These are phyloP conservation scores for Fusarium secorum DNA, from an alignment of 2,329 filamentous ascomycete species.

Conservation along the genomic window DNA sequence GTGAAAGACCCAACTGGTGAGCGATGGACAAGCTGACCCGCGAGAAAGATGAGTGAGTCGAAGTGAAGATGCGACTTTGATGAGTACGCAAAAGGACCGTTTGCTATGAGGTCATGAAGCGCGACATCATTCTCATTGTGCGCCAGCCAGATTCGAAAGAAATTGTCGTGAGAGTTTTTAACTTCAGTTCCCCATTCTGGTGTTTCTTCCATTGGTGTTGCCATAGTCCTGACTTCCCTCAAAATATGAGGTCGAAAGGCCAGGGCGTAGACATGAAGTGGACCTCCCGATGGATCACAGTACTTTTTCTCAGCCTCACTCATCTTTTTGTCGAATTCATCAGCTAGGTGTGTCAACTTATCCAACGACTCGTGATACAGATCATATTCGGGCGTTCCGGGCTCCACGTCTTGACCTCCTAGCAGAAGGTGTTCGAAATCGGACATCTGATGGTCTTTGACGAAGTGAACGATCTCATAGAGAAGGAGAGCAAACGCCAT, in stretches of 20 bases:
- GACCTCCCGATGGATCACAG: background rate
- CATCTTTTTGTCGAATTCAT: background rate
- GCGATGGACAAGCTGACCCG: background rate
- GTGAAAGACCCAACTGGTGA: background rate
- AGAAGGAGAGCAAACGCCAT: background rate
- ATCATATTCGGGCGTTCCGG: background rate
- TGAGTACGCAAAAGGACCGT: background rate
- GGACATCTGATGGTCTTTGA: background rate
- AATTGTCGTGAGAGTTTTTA: background rate
- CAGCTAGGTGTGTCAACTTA: background rate
- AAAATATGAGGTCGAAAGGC: background rate
- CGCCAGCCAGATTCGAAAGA: slow-evolving; percentile 2
- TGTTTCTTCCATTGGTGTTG: background rate
- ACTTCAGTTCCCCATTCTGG: slow-evolving; percentile 15
- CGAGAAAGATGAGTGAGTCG: slow-evolving; percentile 2
- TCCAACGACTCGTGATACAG: background rate
- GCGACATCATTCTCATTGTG: background rate
- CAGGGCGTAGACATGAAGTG: background rate
- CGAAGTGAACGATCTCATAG: background rate
- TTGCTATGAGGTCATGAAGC: background rate
- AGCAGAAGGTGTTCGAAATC: slow-evolving; percentile 7
- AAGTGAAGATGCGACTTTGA: background rate
- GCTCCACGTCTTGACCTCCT: background rate
- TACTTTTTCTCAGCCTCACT: background rate
- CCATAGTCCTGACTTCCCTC: background rate